Percentiles rank a stretch among this genome's conserved stretches.
phyloP scores from a whole-genome alignment of 1,284 basidiomycete species.

The Austroboletus novae-zelandiae region DNA sequence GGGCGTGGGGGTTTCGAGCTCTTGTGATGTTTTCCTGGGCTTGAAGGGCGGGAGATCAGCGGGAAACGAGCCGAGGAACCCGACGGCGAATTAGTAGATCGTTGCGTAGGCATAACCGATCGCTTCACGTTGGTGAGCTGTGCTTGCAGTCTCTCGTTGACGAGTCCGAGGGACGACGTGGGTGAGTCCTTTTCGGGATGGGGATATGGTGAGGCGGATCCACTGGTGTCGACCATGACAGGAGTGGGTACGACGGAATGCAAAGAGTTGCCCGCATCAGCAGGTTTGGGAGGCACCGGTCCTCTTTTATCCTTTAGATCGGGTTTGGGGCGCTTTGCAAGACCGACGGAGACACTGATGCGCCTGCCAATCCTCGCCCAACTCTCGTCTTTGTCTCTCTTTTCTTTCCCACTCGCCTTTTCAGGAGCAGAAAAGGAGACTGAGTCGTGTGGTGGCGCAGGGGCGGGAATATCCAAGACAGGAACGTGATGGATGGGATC shows the following conservation, averaged over 20 bases:
- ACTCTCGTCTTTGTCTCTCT: slow-evolving; percentile 42
- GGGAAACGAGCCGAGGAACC: slow-evolving; percentile 21
- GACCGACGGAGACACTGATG: slow-evolving; percentile 54
- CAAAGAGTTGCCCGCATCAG: slow-evolving; percentile 8
- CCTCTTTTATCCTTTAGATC: slow-evolving; percentile 32
- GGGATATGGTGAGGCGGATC: neutral
- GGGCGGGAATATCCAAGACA: slow-evolving; percentile 1
- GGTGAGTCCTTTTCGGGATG: slow-evolving; percentile 19
- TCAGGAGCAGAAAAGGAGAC: slow-evolving; percentile 23
- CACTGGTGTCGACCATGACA: slow-evolving; percentile 4
- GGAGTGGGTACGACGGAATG: neutral
- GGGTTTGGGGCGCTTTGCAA: slow-evolving; percentile 25
- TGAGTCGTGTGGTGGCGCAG: slow-evolving; percentile 5
- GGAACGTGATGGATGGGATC: slow-evolving; percentile 7
- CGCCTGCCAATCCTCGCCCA: slow-evolving; percentile 62
- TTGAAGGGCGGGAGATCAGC: slow-evolving; percentile 22
- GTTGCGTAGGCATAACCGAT: slow-evolving; percentile 22
- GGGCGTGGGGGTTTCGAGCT: slow-evolving; percentile 40
- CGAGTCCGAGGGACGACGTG: slow-evolving; percentile 18
- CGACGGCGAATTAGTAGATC: slow-evolving; percentile 15
- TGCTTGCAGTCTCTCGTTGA: slow-evolving; percentile 28
- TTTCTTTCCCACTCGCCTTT: slow-evolving; percentile 29
- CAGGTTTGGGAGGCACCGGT: neutral
- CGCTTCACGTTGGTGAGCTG: slow-evolving; percentile 29
- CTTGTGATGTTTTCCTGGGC: slow-evolving; percentile 31